Evolutionary conservation across 2,329 filamentous ascomycete species (phyloP), one percentile per base, ranked within the genome.

Genomic region (Aureobasidium sp.): DNA sequence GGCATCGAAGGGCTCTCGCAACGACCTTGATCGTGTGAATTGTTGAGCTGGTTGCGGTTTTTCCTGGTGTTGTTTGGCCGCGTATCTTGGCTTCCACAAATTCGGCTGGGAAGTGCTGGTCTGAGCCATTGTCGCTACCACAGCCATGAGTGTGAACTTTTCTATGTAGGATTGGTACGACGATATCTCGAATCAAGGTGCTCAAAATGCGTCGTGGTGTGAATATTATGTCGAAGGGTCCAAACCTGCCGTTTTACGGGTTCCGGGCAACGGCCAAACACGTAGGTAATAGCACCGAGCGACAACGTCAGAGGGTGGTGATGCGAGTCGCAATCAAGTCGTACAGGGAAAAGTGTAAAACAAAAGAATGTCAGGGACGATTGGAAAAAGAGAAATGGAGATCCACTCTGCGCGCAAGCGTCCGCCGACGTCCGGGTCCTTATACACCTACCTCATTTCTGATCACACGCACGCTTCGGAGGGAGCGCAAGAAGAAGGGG

Each of bases 1-100:
- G n/a, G 63, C 46, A 37, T 65, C 64, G 29, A 65, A 64, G 13
- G 62, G 62, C 42, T 64, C 53, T 34, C 44, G 61, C 41, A 61
- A 27, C 13, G 57, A 61, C 26, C 47, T 61, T n/a, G 57, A 51
- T 20, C 57, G 34, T 7, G 46, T 27, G n/a, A 55, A 56, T 8
- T 60, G 61, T 8, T 53, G 61, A 4, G 47, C 17, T 61, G 51
- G 48, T 34, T 42, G 63, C 42, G 56, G 52, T 36, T 58, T 48
- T 48, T 48, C 60, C 13, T 62, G 52, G 15, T 57, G 46, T 51
- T 41, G n/a, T 23, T 42, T 44, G 37, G 61, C 61, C 12, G 57
- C 57, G 44, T 61, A 61, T 12, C 57, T 47, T 4, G 57, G 57
- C 27, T 61, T 61, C 57, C 57, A 61, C 15, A 61, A 37, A 36